A percentile compares a stretch with the other conserved stretches of the same genome.
These are phyloP conservation scores for Furcasterigmium furcatum DNA, from an alignment of 2,329 filamentous ascomycete species.

Conservation along the genomic window DNA sequence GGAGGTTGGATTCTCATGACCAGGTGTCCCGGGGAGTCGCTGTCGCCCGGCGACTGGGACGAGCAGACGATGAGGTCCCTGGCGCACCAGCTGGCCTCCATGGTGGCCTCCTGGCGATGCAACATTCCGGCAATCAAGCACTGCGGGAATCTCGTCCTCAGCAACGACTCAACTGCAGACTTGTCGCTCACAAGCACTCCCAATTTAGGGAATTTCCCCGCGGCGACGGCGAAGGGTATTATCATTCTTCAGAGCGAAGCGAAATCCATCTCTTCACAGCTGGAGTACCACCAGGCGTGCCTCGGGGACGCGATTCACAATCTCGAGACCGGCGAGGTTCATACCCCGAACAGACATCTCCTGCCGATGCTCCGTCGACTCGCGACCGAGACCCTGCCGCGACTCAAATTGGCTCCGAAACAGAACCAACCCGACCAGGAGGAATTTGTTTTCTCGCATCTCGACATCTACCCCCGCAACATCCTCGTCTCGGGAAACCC, in stretches of 20 bases:
- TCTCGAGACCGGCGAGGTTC: conserved; percentile 3
- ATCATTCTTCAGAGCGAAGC: neutral
- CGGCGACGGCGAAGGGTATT: neutral
- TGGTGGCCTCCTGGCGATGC: conserved; percentile 12
- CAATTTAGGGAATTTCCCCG: neutral
- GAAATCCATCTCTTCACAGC: neutral
- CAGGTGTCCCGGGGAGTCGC: conserved; percentile 7
- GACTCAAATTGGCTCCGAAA: conserved; percentile 1
- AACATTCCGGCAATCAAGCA: conserved; percentile 11
- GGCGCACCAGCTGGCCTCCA: conserved; percentile 12
- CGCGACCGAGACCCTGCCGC: conserved; percentile 5
- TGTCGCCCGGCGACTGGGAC: conserved; percentile 10
- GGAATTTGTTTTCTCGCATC: conserved; percentile 15
- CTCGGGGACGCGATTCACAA: conserved; percentile 8
- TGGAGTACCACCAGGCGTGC: conserved; percentile 9
- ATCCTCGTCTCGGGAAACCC: conserved; percentile 11
- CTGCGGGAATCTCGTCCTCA: conserved; percentile 11
- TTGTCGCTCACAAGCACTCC: neutral
- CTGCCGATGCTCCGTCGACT: neutral
- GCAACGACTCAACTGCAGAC: neutral
- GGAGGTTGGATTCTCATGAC: conserved; percentile 18
- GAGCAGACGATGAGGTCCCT: conserved; percentile 4
- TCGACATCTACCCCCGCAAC: conserved; percentile 17
- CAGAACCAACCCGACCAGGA: neutral
- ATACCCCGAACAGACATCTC: conserved; percentile 5